Percentiles rank a stretch among this genome's conserved stretches.
Evolutionary conservation across 2,329 filamentous ascomycete species (phyloP).

Genomic region (Trichoderma arundinaceum): DNA sequence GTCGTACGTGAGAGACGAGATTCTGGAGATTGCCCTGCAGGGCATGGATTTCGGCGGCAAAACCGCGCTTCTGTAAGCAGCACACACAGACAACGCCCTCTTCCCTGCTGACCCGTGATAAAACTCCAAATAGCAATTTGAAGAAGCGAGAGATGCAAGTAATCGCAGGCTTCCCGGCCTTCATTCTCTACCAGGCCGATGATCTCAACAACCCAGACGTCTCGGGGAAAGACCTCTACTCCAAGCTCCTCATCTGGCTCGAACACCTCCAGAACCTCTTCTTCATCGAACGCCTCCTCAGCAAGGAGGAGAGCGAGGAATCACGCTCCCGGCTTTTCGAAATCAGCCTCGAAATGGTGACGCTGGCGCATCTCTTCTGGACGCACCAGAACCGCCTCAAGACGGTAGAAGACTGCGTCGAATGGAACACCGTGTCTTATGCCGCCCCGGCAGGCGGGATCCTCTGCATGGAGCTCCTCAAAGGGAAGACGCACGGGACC

Average conservation of each 20-base stretch:
- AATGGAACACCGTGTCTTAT: slow-evolving; percentile 56
- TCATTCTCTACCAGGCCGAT: slow-evolving; percentile 19
- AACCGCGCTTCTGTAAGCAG: slow-evolving; percentile 18
- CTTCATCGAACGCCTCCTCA: slow-evolving; percentile 61
- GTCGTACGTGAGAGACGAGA: slow-evolving; percentile 30
- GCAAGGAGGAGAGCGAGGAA: slow-evolving; percentile 46
- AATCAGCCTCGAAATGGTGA: slow-evolving; percentile 53
- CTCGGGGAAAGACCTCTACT: slow-evolving; percentile 48
- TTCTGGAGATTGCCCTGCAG: slow-evolving; percentile 29
- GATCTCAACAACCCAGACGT: slow-evolving; percentile 56
- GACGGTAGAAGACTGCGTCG: slow-evolving; percentile 49
- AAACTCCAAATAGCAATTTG: slow-evolving; percentile 1
- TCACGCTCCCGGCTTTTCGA: slow-evolving; percentile 48
- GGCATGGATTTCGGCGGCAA: slow-evolving; percentile 22
- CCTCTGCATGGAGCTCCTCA: slow-evolving; percentile 55
- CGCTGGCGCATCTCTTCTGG: slow-evolving; percentile 52
- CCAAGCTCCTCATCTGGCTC: slow-evolving; percentile 54
- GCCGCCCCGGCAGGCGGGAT: slow-evolving; percentile 54
- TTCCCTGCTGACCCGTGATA: neutral
- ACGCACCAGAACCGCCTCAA: slow-evolving; percentile 52
- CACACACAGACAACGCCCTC: neutral
- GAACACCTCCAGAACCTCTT: slow-evolving; percentile 62
- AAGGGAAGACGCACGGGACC: slow-evolving; percentile 31
- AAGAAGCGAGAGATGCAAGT: slow-evolving; percentile 25
- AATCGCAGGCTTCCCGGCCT: slow-evolving; percentile 26